phyloP scores from a whole-genome alignment of 768 basidiomycete species.

The Pulveroboletus frians region DNA sequence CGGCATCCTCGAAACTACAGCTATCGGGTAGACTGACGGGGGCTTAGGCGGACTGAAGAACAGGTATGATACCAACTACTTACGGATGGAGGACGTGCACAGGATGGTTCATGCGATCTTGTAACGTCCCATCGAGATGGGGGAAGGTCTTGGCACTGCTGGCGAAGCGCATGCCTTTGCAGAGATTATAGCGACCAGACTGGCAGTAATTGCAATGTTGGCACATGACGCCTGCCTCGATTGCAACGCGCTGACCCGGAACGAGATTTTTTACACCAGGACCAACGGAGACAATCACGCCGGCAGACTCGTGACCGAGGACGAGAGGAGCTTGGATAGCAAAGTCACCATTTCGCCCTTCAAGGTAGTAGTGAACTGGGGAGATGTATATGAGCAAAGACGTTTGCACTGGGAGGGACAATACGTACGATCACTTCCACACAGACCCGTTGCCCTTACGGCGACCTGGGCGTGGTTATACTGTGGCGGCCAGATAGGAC shows the following conservation, averaged over 20 bases:
- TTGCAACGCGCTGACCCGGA: conserved; percentile 84
- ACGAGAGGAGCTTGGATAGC: conserved; percentile 80
- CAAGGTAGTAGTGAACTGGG: conserved; percentile 84
- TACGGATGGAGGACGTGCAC: conserved; percentile 82
- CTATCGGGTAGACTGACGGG: conserved; percentile 61
- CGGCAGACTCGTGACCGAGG: conserved; percentile 92
- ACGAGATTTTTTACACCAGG: conserved; percentile 57
- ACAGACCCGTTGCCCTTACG: conserved; percentile 81
- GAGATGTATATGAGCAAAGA: conserved; percentile 2
- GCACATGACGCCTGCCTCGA: conserved; percentile 92
- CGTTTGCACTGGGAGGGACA: not conserved
- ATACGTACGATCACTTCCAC: conserved; percentile 73
- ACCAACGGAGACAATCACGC: conserved; percentile 79
- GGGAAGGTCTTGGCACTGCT: conserved; percentile 88
- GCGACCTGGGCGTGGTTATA: conserved; percentile 75
- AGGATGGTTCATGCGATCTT: conserved; percentile 85
- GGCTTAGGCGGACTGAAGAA: conserved; percentile 9
- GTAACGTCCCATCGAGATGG: conserved; percentile 89
- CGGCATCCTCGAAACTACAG: conserved; percentile 73
- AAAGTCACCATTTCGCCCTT: conserved; percentile 92
- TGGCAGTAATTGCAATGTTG: conserved; percentile 64
- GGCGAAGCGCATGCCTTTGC: conserved; percentile 85
- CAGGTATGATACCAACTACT: conserved; percentile 29
- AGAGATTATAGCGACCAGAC: conserved; percentile 87
- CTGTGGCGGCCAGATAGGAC: conserved; percentile 66